Evolutionary conservation across 2,329 filamentous ascomycete species (phyloP).

Genomic region (Plectosphaerella cucumerina): DNA sequence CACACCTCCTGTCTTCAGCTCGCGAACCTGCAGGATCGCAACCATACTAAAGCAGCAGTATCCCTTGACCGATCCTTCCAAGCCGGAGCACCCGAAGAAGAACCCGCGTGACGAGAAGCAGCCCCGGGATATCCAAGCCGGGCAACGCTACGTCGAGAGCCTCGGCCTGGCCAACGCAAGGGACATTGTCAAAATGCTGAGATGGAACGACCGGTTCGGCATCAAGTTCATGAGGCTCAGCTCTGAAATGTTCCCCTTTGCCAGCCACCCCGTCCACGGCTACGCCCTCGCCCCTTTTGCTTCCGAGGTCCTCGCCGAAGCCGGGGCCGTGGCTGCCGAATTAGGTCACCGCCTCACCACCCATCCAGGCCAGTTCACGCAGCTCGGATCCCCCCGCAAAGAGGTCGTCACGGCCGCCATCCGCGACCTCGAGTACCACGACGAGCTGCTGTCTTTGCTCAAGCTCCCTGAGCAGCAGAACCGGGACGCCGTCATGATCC

Average conservation of each 20-base stretch:
- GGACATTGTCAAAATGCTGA: conserved; percentile 80
- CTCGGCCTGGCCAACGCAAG: conserved; percentile 77
- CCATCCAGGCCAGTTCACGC: conserved; percentile 90
- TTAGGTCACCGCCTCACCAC: conserved; percentile 82
- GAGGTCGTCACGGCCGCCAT: conserved; percentile 74
- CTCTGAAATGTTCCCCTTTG: conserved; percentile 96
- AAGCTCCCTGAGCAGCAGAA: conserved; percentile 73
- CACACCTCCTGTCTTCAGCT: conserved; percentile 83
- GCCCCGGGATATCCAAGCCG: conserved; percentile 61
- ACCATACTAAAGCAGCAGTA: conserved; percentile 88
- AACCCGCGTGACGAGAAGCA: conserved; percentile 77
- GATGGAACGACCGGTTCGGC: conserved; percentile 87
- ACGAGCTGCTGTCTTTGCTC: conserved; percentile 76
- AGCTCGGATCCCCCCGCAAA: conserved; percentile 76
- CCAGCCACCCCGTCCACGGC: conserved; percentile 80
- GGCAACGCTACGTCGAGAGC: conserved; percentile 69
- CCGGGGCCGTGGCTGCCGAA: conserved; percentile 70
- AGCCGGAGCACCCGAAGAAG: conserved; percentile 77
- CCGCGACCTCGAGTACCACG: conserved; percentile 82
- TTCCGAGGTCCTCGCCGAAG: conserved; percentile 69
- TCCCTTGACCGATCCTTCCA: conserved; percentile 69
- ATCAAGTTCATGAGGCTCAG: conserved; percentile 92
- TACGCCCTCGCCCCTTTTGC: conserved; percentile 85
- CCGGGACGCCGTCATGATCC: conserved; percentile 86
- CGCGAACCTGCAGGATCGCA: conserved; percentile 83